Evolutionary conservation across 78 protist genomes (phyloP).

Genomic region (Neovahlkampfia damariscottae): DNA sequence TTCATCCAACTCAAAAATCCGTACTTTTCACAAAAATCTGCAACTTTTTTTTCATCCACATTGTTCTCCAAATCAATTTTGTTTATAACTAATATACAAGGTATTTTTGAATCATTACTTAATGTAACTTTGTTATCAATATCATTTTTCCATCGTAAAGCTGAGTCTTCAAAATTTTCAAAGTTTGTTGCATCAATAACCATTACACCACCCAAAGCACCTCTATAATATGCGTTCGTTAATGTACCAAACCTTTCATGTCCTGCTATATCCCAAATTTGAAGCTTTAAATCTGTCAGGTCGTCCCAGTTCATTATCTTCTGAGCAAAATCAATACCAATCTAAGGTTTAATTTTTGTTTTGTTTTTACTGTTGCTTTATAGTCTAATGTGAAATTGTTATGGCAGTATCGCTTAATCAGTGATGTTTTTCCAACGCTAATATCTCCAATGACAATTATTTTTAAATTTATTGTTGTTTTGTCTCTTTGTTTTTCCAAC

Average conservation of each 20-base stretch:
- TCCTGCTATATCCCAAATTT: conserved; percentile 64
- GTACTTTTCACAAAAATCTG: no score
- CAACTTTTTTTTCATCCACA: no score
- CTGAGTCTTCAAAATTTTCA: conserved; percentile 67
- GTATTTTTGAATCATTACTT: conserved; percentile 29
- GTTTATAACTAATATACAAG: conserved; percentile 80
- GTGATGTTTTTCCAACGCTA: conserved; percentile 43
- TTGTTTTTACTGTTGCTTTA: conserved; percentile 18
- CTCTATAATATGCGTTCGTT: conserved; percentile 85
- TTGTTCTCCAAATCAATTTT: no score
- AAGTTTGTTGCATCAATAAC: conserved; percentile 71
- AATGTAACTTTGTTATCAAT: conserved; percentile 51
- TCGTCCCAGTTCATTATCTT: conserved; percentile 63
- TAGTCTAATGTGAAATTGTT: conserved; percentile 32
- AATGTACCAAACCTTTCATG: conserved; percentile 66
- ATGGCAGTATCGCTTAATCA: conserved; percentile 52
- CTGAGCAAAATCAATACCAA: conserved; percentile 88
- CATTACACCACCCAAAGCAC: conserved; percentile 87
- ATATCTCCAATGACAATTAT: no score
- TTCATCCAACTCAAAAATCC: no score
- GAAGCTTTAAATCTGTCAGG: conserved; percentile 60
- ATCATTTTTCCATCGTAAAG: conserved; percentile 79
- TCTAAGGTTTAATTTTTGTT: conserved; percentile 74
- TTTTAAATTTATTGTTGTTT: no score
- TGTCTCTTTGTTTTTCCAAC: no score